These are phyloP conservation scores for Boletus rubescentipes DNA, from an alignment of 768 basidiomycete genomes.

Conservation along the genomic window DNA sequence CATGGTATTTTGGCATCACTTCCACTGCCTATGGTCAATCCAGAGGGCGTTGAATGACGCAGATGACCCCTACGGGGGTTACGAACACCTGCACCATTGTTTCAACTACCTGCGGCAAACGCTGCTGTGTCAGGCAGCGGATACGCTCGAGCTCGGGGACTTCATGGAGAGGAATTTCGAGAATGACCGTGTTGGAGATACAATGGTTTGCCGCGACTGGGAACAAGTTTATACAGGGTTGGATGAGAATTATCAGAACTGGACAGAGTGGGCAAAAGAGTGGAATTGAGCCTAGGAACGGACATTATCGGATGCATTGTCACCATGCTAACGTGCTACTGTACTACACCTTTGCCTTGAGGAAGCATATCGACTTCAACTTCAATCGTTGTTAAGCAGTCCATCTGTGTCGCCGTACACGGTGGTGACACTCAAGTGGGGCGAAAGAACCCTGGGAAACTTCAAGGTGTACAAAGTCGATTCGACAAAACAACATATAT, in stretches of 20 bases:
- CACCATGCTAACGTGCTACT: neutral
- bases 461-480: too few relatives aligned
- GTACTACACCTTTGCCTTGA: neutral
- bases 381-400: too few relatives aligned
- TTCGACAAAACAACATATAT: too few relatives aligned
- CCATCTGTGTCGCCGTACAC: too few relatives aligned
- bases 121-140: constrained; percentile 15
- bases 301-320: neutral
- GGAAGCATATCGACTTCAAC: too few relatives aligned
- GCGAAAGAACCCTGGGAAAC: too few relatives aligned
- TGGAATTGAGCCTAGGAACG: constrained; percentile 8
- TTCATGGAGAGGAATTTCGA: constrained; percentile 16
- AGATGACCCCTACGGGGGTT: constrained; percentile 3
- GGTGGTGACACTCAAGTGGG: too few relatives aligned
- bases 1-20: constrained; percentile 9
- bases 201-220: constrained; percentile 15
- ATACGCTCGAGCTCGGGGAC: constrained; percentile 15
- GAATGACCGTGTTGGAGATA: constrained; percentile 10
- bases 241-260: constrained; percentile 6
- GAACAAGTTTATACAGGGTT: neutral
- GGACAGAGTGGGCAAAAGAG: constrained; percentile 9
- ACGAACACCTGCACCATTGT: constrained; percentile 14
- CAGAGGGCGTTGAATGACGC: constrained; percentile 11
- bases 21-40: constrained; percentile 17
- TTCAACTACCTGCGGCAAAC: constrained; percentile 15